Evolutionary conservation across 2,329 filamentous ascomycete genomes (phyloP), one percentile per base, ranked within the genome.

Genomic region (Coleophoma cylindrospora): DNA sequence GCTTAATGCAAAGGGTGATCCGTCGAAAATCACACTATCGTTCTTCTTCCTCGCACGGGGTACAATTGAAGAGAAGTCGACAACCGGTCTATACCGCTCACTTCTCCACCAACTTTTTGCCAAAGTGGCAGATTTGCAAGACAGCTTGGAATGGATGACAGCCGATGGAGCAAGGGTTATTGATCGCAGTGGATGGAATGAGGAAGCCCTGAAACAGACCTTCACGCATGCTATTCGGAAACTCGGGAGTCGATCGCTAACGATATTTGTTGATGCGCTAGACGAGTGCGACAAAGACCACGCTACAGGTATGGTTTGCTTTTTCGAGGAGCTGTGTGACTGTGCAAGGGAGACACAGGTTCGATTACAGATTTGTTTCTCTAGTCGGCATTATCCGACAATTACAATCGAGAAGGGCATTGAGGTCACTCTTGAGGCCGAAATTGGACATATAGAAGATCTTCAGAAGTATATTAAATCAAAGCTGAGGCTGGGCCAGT

Each of bases 61-160:
- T 33, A 58, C 53, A 36, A 0, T 61, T 1, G 55, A 79, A 9
- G 75, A 81, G 43, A 76, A 66, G 47, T 70, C 75, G 0, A 64
- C 67, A 0, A 22, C 62, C 0, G 78, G 79, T 0, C 69, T 82
- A 61, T 80, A 78, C 53, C 68, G 76, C 3, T 75, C 75, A 0
- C 48, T 82, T 0, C 49, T 81, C 0, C 53, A 64, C 1, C 75
- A 81, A 37, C 58, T 81, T 0, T 59, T 81, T 0, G 21, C 64
- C 0, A 54, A 60, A 1, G 50, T 62, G 1, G 61, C 66, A 0
- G 61, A 70, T 0, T 58, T 76, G 0, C 66, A 69, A 47, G 14
- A 51, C 0, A 54, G 51, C 36, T 50, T 60, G 32, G 54, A 59
- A 6, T 58, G 55, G 58, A 58, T 59, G 50, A 55, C 55, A 57